Conservation (phyloP, 2,329 filamentous ascomycete species). For the Teratosphaeria epicoccoides region DNA sequence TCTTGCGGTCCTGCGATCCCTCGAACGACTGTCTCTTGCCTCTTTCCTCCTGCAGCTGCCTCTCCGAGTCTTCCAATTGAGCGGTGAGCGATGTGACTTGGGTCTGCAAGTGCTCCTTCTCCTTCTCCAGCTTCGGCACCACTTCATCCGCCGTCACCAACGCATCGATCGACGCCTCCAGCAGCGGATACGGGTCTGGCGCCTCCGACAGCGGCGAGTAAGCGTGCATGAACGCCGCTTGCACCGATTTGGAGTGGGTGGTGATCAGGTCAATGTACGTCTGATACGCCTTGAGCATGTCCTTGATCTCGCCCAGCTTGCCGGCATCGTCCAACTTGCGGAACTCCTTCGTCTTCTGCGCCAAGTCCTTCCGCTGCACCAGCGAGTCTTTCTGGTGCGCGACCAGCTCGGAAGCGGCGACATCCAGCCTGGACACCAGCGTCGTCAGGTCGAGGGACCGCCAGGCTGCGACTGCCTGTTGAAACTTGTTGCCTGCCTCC, state of each 20-base stretch:
- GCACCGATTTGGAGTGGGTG: constrained; percentile 89
- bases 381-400: constrained; percentile 90
- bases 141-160: constrained; percentile 87
- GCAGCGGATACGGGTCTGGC: constrained; percentile 87
- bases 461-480: constrained; percentile 92
- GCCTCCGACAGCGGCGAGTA: constrained; percentile 92
- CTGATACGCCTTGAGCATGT: constrained; percentile 80
- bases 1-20: constrained; percentile 62
- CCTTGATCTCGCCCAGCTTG: constrained; percentile 83
- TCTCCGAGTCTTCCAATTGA: constrained; percentile 75
- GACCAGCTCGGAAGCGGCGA: constrained; percentile 89
- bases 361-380: constrained; percentile 88
- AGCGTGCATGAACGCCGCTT: constrained; percentile 82
- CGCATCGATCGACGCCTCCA: constrained; percentile 92
- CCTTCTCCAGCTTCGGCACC: constrained; percentile 74
- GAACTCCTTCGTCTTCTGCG: constrained; percentile 99
- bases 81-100: constrained; percentile 63
- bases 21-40: constrained; percentile 64
- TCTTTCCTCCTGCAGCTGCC: constrained; percentile 67
- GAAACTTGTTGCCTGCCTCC: constrained; percentile 73
- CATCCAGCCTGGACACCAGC: constrained; percentile 76
- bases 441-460: constrained; percentile 80
- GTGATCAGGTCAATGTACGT: constrained; percentile 93
- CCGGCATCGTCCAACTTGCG: constrained; percentile 80
- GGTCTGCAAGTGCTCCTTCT: constrained; percentile 78